Percentiles rank a stretch among this genome's conserved stretches.
Conservation (phyloP, 78 protist genomes). For the Salpingoeca rosetta region DNA sequence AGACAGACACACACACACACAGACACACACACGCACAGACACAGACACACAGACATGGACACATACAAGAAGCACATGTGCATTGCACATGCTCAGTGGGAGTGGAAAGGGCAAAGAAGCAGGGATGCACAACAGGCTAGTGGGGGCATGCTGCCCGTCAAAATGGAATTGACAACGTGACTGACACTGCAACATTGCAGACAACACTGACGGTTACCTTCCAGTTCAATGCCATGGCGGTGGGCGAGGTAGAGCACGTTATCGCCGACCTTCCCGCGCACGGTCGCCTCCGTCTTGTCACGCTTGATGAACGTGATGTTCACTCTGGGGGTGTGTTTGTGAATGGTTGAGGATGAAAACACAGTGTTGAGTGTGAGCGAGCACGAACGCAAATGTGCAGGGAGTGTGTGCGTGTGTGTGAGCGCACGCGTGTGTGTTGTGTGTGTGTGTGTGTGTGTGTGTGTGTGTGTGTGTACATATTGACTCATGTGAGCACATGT, state of each 20-base stretch:
- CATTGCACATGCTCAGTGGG: too few species aligned
- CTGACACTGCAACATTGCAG: not conserved
- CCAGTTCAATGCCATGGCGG: conserved; percentile 62
- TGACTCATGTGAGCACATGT: not conserved
- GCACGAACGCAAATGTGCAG: not conserved
- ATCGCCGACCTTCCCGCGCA: conserved; percentile 41
- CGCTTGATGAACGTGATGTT: conserved; percentile 14
- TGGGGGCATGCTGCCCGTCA: too few species aligned
- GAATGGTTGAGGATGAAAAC: not conserved
- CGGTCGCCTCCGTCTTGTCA: not conserved
- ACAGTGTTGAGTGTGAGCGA: not conserved
- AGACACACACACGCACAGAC: conserved; percentile 7
- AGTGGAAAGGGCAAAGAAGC: not conserved
- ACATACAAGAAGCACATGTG: too few species aligned
- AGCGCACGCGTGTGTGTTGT: too few species aligned
- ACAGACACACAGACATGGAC: not conserved
- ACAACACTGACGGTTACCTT: conserved; percentile 42
- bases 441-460: not conserved
- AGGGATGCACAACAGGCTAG: too few species aligned
- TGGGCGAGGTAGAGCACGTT: conserved; percentile 69
- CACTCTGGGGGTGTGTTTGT: conserved; percentile 2
- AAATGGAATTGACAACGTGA: not conserved
- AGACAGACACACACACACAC: not conserved
- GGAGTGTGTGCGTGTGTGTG: not conserved
- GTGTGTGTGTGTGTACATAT: not conserved